phyloP scores from a whole-genome alignment of 805 yeast species.

The Candida nemodendra region DNA sequence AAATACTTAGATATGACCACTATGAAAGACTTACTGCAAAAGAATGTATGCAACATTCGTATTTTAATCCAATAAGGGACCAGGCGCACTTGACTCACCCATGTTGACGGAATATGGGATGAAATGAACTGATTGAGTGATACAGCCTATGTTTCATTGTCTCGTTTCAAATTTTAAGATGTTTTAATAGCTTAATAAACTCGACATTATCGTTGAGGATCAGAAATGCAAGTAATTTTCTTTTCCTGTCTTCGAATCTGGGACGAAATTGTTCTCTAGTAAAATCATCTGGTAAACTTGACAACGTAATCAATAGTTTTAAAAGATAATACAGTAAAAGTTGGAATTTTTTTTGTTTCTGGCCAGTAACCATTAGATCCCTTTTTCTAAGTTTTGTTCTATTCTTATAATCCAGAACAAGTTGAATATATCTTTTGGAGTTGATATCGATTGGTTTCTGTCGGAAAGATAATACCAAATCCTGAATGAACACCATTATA shows the following conservation, averaged over 20 bases:
- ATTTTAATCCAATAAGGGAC: slow-evolving; percentile 33
- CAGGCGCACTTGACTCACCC: slow-evolving; percentile 7
- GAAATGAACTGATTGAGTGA: background rate
- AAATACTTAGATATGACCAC: slow-evolving; percentile 80
- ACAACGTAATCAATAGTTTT: slow-evolving; percentile 5
- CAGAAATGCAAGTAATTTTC: slow-evolving; percentile 17
- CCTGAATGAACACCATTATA: slow-evolving; percentile 14
- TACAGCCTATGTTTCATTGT: background rate
- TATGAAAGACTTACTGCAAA: slow-evolving; percentile 83
- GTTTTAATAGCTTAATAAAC: slow-evolving; percentile 11
- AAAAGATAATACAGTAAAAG: slow-evolving; percentile 12
- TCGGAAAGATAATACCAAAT: slow-evolving; percentile 11
- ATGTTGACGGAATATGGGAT: background rate
- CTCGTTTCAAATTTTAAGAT: slow-evolving; percentile 4
- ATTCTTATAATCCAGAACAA: slow-evolving; percentile 8
- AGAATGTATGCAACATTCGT: slow-evolving; percentile 78
- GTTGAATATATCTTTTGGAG: slow-evolving; percentile 12
- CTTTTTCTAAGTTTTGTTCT: slow-evolving; percentile 3
- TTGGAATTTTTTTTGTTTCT: slow-evolving; percentile 12
- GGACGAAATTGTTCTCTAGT: slow-evolving; percentile 5
- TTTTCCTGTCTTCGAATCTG: slow-evolving; percentile 4
- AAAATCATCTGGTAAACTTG: slow-evolving; percentile 4
- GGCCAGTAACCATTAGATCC: slow-evolving; percentile 4
- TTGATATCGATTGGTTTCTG: slow-evolving; percentile 1
- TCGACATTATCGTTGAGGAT: slow-evolving; percentile 17